Percentiles rank a stretch among this genome's conserved stretches.
Evolutionary conservation across 768 basidiomycete species (phyloP).

Genomic region (Coprinopsis marcescibilis): DNA sequence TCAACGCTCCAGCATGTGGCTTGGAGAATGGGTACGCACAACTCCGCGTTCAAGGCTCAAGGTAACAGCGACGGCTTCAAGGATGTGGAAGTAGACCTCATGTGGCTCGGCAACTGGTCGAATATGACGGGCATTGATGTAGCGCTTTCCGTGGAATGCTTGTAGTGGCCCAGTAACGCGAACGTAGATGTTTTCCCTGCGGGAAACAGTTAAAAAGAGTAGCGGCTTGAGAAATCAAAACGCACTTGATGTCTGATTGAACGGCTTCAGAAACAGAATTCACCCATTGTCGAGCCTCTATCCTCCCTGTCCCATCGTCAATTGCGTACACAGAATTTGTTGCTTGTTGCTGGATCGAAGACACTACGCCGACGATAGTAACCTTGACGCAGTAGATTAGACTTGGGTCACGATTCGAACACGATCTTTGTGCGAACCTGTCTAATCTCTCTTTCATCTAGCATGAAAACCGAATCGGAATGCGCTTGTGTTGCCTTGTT

Average conservation of each 20-base stretch:
- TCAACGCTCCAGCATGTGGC: not conserved
- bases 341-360: slow-evolving; percentile 58
- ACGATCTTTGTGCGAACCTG: slow-evolving; percentile 44
- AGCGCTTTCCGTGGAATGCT: slow-evolving; percentile 72
- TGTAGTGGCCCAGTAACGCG: slow-evolving; percentile 81
- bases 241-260: slow-evolving; percentile 42
- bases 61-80: slow-evolving; percentile 69
- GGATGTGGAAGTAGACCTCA: slow-evolving; percentile 77
- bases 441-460: slow-evolving; percentile 77
- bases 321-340: slow-evolving; percentile 79
- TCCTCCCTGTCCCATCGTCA: slow-evolving; percentile 80
- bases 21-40: slow-evolving; percentile 41
- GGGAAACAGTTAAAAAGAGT: slow-evolving; percentile 3
- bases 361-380: slow-evolving; percentile 43
- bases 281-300: slow-evolving; percentile 80
- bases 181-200: slow-evolving; percentile 72
- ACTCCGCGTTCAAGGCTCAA: slow-evolving; percentile 62
- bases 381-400: slow-evolving; percentile 14
- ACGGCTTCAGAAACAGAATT: slow-evolving; percentile 56
- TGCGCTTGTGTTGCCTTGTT: slow-evolving; percentile 74
- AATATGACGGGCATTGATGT: slow-evolving; percentile 75
- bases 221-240: slow-evolving; percentile 1
- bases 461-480: slow-evolving; percentile 81
- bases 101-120: slow-evolving; percentile 61
- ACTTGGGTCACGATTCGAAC: slow-evolving; percentile 1